Conservation (phyloP, 2,329 filamentous ascomycete species). For the Colletotrichum coccodes region DNA sequence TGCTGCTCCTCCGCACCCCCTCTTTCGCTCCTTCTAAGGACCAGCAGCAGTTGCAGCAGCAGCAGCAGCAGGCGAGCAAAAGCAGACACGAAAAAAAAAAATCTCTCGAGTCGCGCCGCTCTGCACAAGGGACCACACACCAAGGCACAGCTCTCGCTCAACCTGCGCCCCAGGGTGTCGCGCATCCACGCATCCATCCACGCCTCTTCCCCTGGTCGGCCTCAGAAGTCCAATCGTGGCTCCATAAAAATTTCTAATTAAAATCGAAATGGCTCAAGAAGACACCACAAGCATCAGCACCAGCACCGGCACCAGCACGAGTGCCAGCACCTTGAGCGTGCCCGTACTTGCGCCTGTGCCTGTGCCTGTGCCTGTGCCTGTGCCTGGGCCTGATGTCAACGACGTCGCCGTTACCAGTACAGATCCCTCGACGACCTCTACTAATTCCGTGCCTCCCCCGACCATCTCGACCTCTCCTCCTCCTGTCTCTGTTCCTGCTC, state of each 20-base stretch:
- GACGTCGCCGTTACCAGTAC: conserved; percentile 25
- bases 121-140: conserved; percentile 25
- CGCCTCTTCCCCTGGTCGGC: conserved; percentile 41
- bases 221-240: conserved; percentile 45
- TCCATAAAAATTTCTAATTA: conserved; percentile 52
- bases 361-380: conserved; percentile 15
- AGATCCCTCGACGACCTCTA: conserved; percentile 25
- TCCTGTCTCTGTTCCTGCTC: conserved; percentile 1
- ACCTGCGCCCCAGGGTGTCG: conserved; percentile 32
- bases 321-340: conserved; percentile 29
- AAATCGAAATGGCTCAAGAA: conserved; percentile 50
- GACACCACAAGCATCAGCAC: conserved; percentile 34
- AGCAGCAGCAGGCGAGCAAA: conserved; percentile 12
- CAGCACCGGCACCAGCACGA: conserved; percentile 27
- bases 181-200: conserved; percentile 34
- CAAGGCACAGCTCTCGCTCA: conserved; percentile 21
- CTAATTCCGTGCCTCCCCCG: conserved; percentile 30
- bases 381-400: conserved; percentile 26
- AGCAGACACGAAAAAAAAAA: conserved; percentile 8
- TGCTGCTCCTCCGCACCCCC: conserved; percentile 29
- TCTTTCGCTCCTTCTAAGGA: conserved; percentile 12
- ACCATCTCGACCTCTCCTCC: conserved; percentile 19
- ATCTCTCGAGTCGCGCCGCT: conserved; percentile 20
- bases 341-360: conserved; percentile 17
- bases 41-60: conserved; percentile 13